Evolutionary conservation across 768 basidiomycete species (phyloP).

Genomic region (Kwoniella sp.): DNA sequence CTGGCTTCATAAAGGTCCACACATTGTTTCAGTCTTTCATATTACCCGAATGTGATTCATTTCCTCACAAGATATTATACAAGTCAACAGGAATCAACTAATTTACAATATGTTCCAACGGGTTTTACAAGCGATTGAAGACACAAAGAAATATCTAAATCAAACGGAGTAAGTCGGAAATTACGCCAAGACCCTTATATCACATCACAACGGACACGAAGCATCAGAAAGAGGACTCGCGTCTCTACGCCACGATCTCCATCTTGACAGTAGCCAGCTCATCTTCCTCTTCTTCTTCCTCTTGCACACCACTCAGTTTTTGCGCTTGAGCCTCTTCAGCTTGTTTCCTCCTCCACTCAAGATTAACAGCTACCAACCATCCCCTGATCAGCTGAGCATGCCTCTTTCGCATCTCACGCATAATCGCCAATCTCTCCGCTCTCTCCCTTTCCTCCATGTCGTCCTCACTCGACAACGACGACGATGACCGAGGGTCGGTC

Average conservation of each 20-base stretch:
- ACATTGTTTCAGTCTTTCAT: too few species aligned
- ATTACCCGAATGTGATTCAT: too few species aligned
- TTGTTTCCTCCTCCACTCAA: slow-evolving; percentile 34
- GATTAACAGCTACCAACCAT: slow-evolving; percentile 50
- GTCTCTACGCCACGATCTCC: slow-evolving; percentile 12
- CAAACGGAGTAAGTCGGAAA: neutral
- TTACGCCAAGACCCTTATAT: neutral
- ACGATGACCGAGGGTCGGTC: neutral
- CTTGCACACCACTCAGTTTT: slow-evolving; percentile 12
- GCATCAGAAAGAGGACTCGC: too few species aligned
- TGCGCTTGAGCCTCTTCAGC: slow-evolving; percentile 25
- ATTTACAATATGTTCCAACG: too few species aligned
- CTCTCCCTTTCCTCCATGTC: slow-evolving; percentile 6
- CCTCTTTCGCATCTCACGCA: slow-evolving; percentile 27
- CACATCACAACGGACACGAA: too few species aligned
- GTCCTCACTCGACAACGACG: slow-evolving; percentile 1
- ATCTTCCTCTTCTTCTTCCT: slow-evolving; percentile 18
- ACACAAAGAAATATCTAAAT: neutral
- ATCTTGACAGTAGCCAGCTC: slow-evolving; percentile 47
- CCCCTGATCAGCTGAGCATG: slow-evolving; percentile 46
- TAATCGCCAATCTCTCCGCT: slow-evolving; percentile 1
- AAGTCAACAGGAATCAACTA: too few species aligned
- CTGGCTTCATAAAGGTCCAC: too few species aligned
- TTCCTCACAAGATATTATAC: too few species aligned
- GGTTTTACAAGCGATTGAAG: too few species aligned